A percentile compares a stretch with the other conserved stretches of the same genome.
These are phyloP conservation scores for Plasmopara viticola DNA, from an alignment of 352 stramenopile genomes.

Conservation along the genomic window DNA sequence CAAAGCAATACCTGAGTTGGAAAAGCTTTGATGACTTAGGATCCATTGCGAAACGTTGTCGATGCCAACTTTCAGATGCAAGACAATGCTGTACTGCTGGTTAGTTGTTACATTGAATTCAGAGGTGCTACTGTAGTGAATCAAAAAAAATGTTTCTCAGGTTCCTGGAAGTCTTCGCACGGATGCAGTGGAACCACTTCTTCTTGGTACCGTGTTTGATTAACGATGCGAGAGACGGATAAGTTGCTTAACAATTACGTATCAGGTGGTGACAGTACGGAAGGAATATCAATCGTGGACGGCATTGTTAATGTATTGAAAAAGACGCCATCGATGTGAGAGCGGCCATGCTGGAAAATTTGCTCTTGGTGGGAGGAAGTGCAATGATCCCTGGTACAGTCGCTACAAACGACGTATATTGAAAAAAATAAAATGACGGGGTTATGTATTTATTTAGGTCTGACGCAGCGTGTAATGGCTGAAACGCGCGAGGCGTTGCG, in stretches of 20 bases:
- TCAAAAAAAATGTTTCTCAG: conserved; percentile 13
- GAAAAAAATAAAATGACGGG: not conserved
- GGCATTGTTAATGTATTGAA: conserved; percentile 48
- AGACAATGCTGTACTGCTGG: conserved; percentile 31
- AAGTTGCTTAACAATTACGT: no score
- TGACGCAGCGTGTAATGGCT: conserved; percentile 40
- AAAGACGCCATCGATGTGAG: conserved; percentile 62
- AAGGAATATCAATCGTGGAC: conserved; percentile 47
- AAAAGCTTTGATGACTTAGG: conserved; percentile 12
- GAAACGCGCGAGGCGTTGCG: conserved; percentile 37
- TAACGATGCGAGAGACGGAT: no score
- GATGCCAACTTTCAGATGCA: conserved; percentile 42
- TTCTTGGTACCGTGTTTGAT: conserved; percentile 25
- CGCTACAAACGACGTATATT: not conserved
- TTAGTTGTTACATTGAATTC: conserved; percentile 7
- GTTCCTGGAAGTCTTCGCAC: conserved; percentile 35
- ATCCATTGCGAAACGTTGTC: conserved; percentile 30
- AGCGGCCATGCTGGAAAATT: conserved; percentile 54
- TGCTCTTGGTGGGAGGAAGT: conserved; percentile 68
- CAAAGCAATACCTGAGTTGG: not conserved
- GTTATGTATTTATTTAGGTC: conserved; percentile 26
- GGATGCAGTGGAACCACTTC: conserved; percentile 38
- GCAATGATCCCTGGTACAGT: conserved; percentile 68
- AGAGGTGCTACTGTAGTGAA: not conserved
- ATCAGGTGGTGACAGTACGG: conserved; percentile 11